Conservation (phyloP, 2,329 filamentous ascomycete genomes). For the Nannizziopsis barbatae region DNA sequence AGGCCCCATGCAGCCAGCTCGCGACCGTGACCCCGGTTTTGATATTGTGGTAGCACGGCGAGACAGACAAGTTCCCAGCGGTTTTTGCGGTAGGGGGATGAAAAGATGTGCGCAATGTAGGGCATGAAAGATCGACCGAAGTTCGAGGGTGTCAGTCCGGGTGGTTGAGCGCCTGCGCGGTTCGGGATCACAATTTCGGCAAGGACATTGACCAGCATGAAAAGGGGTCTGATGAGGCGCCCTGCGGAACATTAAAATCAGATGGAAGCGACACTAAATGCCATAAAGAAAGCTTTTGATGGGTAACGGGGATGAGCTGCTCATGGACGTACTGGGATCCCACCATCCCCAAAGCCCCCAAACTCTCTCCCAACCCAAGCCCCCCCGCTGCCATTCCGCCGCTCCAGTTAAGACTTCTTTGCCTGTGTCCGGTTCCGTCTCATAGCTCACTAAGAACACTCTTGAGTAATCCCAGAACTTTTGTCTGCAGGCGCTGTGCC, state of each 20-base stretch:
- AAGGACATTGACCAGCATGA: conserved; percentile 2
- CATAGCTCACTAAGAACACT: conserved; percentile 12
- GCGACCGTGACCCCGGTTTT: conserved; percentile 1
- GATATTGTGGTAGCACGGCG: conserved; percentile 7
- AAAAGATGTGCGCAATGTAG: not conserved
- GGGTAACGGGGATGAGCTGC: not conserved
- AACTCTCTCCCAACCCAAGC: conserved; percentile 9
- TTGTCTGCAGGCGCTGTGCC: conserved; percentile 1
- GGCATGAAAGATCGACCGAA: not conserved
- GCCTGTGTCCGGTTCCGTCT: not conserved
- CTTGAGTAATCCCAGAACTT: conserved; percentile 9
- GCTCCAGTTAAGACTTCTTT: conserved; percentile 10
- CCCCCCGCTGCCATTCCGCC: conserved; percentile 9
- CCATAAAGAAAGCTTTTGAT: not conserved
- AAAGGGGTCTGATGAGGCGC: conserved; percentile 2
- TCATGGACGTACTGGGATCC: conserved; percentile 12
- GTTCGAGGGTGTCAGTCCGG: not conserved
- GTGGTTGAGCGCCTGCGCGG: conserved; percentile 8
- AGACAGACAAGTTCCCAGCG: not conserved
- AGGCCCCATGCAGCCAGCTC: conserved; percentile 1
- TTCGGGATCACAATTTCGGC: conserved; percentile 6
- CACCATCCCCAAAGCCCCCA: conserved; percentile 10
- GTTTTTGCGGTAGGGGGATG: not conserved
- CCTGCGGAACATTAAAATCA: not conserved
- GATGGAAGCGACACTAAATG: too few species aligned